Evolutionary conservation across 2,329 filamentous ascomycete genomes (phyloP), one percentile per base, ranked within the genome.

Genomic region (Macrophomina pseudophaseolina): DNA sequence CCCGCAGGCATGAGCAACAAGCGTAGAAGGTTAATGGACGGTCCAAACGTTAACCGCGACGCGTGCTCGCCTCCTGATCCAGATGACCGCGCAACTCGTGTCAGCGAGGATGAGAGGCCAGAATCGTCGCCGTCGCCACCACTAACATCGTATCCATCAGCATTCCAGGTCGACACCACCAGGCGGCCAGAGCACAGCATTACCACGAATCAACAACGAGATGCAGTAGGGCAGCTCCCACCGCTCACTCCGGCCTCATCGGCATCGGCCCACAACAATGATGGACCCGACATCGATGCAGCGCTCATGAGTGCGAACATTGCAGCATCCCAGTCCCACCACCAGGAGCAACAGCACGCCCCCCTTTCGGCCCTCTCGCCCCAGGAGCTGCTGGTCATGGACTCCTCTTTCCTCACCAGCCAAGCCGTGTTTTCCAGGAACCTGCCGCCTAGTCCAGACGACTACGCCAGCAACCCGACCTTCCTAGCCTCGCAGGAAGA

Each of bases 401-500:
- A 46, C 14, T 40, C 54, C 8, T 23, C 49, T 30, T n/a, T 35
- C 30, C 51, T 32, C 51, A 35, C 6, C 30, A 28, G 18, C 18
- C 12, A 30, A 12, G 48, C 14, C 44, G 6, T 5, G 9, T 14
- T 11, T 28, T 12, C 28, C 51, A n/a, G 51, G 8, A 11, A 8
- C 9, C 30, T 62, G n/a, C 54, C 40, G 28, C 54, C 54, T 18
- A 62, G 58, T 44, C 58, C 58, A 18, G 73, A 75, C 56, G 73
- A 73, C 35, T 74, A 74, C 49, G 71, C 72, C 2, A 71, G 70
- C 42, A 70, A 76, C 66, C 72, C 73, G 2, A 70, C 70, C 38
- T 76, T 75, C 59, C 53, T 75, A 23, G 73, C 72, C 16, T 75
- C 73, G 1, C 73, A 75, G 52, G 73, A 76, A 56, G 69, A 74